Evolutionary conservation across 2,329 filamentous ascomycete species (phyloP), one percentile per base, ranked within the genome.

Genomic region (Colletotrichum australisinense): DNA sequence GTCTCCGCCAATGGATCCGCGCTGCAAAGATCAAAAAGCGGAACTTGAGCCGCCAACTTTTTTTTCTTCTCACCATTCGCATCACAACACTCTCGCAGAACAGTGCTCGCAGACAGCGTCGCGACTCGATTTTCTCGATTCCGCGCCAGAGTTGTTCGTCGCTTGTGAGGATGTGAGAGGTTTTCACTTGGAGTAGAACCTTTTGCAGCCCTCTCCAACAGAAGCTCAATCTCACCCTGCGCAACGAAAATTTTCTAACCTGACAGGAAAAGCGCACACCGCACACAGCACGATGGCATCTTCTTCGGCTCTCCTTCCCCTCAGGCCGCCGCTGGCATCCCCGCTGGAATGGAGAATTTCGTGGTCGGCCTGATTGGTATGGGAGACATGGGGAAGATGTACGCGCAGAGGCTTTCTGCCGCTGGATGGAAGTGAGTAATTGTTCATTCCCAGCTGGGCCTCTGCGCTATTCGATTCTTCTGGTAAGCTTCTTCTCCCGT

Each of bases 301-400:
- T 73, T 71, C 67, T 63, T 63, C 74, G 19, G 57, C 53, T 69
- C 58, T 67, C 42, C 19, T 8, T 28, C 52, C 53, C 63, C 68
- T 28, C 65, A 67, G 64, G 57, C 73, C 30, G 69, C 73, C 52
- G 73, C 71, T 57, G 55, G 77, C 58, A 73, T 84, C 75, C 85
- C 85, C 22, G 74, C 79, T 16, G 85, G 80, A 76, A 90, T 90
- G 92, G 90, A 92, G 78, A 87, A 89, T 80, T 94, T 94, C 81
- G 91, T 93, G 75, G 90, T 99, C 77, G 97, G 97, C 77, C 93
- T 99, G 80, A 99, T 99, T 82, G 97, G 97, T 74, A 98, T 99
- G 95, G 97, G 97, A 76, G 96, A 98, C 80, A 99, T 99, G 97
- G 97, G 97, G 80, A 97, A 93, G 89, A 97, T 99, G 95, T 99